phyloP scores from a whole-genome alignment of 2,329 filamentous ascomycete species.

The Fusarium bulbicola region DNA sequence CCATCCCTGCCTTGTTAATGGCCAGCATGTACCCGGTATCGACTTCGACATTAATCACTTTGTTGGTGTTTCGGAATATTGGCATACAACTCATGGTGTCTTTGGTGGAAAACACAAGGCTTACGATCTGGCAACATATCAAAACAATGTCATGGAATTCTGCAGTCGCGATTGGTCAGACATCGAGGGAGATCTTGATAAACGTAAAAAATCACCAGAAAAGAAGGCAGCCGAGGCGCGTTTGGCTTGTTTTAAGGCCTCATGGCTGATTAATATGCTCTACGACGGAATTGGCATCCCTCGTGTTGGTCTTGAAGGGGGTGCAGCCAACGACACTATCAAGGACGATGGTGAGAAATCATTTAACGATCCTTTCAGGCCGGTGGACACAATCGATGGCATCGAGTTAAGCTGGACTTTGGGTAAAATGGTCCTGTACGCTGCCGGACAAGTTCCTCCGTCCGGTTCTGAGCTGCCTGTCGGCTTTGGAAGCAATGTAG shows the following conservation, averaged over 20 bases:
- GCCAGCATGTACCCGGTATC: conserved; percentile 91
- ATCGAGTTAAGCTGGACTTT: conserved; percentile 97
- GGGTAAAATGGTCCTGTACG: conserved; percentile 95
- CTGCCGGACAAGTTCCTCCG: conserved; percentile 84
- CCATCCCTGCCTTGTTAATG: conserved; percentile 87
- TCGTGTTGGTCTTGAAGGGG: conserved; percentile 78
- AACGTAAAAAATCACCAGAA: conserved; percentile 77
- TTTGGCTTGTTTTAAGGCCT: conserved; percentile 96
- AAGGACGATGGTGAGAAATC: conserved; percentile 74
- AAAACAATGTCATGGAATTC: conserved; percentile 83
- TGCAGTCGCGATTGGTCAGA: conserved; percentile 84
- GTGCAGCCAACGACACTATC: conserved; percentile 73
- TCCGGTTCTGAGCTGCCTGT: conserved; percentile 72
- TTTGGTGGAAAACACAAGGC: conserved; percentile 83
- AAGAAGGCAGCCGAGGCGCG: conserved; percentile 81
- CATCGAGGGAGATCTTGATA: conserved; percentile 73
- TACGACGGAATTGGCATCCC: conserved; percentile 97
- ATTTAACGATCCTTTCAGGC: conserved; percentile 86
- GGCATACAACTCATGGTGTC: conserved; percentile 97
- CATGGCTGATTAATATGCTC: conserved; percentile 96
- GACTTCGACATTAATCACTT: conserved; percentile 99
- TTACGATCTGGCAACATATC: conserved; percentile 92
- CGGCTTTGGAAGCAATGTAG: conserved; percentile 89
- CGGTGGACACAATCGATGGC: conserved; percentile 89
- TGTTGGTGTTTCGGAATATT: conserved; percentile 96